phyloP scores from a whole-genome alignment of 2,329 filamentous ascomycete genomes.

The Conoideocrella luteorostrata region DNA sequence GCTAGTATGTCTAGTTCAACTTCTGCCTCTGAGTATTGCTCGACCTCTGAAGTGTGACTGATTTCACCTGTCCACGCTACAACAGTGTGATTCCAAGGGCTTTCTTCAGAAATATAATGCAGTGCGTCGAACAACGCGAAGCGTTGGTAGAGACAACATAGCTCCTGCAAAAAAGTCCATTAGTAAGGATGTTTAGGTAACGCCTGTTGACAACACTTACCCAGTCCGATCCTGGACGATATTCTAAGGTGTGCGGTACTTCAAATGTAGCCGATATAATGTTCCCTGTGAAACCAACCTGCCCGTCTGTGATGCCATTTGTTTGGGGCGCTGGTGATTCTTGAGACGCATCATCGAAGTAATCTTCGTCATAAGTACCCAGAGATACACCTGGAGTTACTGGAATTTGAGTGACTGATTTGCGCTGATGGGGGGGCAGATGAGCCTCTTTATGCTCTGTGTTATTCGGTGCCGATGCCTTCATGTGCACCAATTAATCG shows the following conservation, averaged over 20 bases:
- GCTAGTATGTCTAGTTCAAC: background rate
- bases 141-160: conserved; percentile 59
- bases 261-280: conserved; percentile 8
- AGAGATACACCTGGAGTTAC: conserved; percentile 9
- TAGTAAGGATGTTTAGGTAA: no score
- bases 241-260: conserved; percentile 4
- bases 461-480: conserved; percentile 1
- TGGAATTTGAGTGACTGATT: conserved; percentile 5
- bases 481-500: background rate
- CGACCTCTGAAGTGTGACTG: conserved; percentile 23
- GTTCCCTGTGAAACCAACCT: background rate
- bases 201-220: conserved; percentile 1
- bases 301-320: background rate
- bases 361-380: conserved; percentile 6
- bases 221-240: conserved; percentile 2
- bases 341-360: background rate
- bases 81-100: conserved; percentile 82
- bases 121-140: conserved; percentile 90
- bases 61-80: conserved; percentile 95
- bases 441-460: background rate
- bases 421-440: conserved; percentile 7
- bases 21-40: background rate
- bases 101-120: conserved; percentile 72
- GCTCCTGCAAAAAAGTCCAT: no score
- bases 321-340: background rate